A percentile compares a stretch with the other conserved stretches of the same genome.
These are phyloP conservation scores for Hypoxylon sp. DNA, from an alignment of 2,329 filamentous ascomycete species.

Conservation along the genomic window DNA sequence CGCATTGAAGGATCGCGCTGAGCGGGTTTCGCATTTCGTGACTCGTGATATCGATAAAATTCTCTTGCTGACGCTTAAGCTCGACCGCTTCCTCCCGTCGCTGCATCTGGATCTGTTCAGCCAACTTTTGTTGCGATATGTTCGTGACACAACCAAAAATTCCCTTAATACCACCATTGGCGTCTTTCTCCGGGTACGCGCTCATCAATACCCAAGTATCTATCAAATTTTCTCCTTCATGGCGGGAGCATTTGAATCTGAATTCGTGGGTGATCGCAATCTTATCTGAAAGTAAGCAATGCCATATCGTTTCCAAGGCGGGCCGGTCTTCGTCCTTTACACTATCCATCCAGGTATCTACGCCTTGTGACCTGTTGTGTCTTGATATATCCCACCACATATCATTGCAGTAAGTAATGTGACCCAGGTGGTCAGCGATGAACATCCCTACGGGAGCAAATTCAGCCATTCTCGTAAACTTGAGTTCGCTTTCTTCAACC, in stretches of 20 bases:
- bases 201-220: constrained; percentile 85
- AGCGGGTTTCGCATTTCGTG: constrained; percentile 84
- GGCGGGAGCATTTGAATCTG: constrained; percentile 77
- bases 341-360: constrained; percentile 78
- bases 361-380: constrained; percentile 70
- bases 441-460: constrained; percentile 88
- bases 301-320: constrained; percentile 72
- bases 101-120: constrained; percentile 82
- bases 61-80: constrained; percentile 78
- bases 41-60: constrained; percentile 80
- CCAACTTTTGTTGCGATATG: constrained; percentile 87
- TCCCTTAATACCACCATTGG: constrained; percentile 74
- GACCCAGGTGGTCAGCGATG: constrained; percentile 78
- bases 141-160: constrained; percentile 87
- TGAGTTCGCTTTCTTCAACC: constrained; percentile 77
- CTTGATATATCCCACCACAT: constrained; percentile 81
- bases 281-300: constrained; percentile 70
- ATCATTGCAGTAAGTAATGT: constrained; percentile 85
- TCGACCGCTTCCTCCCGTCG: constrained; percentile 85
- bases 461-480: constrained; percentile 87
- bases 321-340: constrained; percentile 75
- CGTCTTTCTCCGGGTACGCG: constrained; percentile 78
- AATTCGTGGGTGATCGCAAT: constrained; percentile 78
- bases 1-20: constrained; percentile 80
- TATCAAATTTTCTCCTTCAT: constrained; percentile 69